Evolutionary conservation across 176 grass and related monocot species (phyloP).

Genomic region (Tillandsia fasciculata): DNA sequence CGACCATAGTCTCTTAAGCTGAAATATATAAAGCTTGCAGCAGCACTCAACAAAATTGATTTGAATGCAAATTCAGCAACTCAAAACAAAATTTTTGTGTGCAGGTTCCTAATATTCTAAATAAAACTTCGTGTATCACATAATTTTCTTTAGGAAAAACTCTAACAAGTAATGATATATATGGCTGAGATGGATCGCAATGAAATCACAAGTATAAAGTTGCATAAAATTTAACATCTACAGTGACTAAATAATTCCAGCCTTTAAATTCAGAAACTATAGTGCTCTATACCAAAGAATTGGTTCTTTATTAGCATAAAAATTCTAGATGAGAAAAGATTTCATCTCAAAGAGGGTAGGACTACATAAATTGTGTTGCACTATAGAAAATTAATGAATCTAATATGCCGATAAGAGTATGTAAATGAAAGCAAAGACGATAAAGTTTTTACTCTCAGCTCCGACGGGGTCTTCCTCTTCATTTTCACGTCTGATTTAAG

Average conservation of each 20-base stretch:
- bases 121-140: too few relatives aligned
- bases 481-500: constrained; percentile 17
- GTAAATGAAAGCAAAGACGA: neutral
- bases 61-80: neutral
- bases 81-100: too few relatives aligned
- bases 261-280: neutral
- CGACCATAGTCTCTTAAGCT: neutral
- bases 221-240: neutral
- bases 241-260: neutral
- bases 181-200: too few relatives aligned
- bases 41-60: neutral
- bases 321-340: too few relatives aligned
- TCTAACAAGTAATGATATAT: too few relatives aligned
- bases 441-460: constrained; percentile 46
- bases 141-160: too few relatives aligned
- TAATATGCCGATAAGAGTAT: neutral
- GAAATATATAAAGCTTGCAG: neutral
- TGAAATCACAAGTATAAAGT: neutral
- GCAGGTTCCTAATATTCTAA: too few relatives aligned
- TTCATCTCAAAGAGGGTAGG: neutral
- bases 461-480: constrained; percentile 84
- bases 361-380: neutral
- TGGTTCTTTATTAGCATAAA: too few relatives aligned
- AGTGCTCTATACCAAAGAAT: too few relatives aligned
- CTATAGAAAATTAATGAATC: neutral